Evolutionary conservation across 2,329 filamentous ascomycete species (phyloP), one percentile per base, ranked within the genome.

Genomic region (Myriangium duriaei): DNA sequence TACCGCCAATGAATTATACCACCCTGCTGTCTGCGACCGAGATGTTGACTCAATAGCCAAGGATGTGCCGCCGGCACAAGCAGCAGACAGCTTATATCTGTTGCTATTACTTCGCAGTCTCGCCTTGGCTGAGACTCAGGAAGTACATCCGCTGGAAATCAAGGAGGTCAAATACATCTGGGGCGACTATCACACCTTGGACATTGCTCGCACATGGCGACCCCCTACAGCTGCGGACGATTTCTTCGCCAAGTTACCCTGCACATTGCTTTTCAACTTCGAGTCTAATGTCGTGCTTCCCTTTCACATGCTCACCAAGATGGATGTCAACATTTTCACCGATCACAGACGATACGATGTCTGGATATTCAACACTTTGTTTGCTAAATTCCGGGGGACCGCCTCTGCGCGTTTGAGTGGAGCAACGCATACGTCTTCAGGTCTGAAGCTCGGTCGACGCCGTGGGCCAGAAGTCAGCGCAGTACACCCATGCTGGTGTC

Each of bases 401-500:
- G 91, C 91, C 0, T 93, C 85, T 2, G 88, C 87, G 4, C 74
- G 83, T 28, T 79, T 91, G 48, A 85, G 74, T 44, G 21, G 21
- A n/a, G 11, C 12, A 4, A 12, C 36, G 4, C 18, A 17, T 3
- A 17, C 12, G 5, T 11, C 28, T 18, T 29, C 28, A 19, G 57
- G 56, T 4, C 42, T 49, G 3, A 52, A 50, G 11, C 36, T 39
- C 13, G 53, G 66, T 34, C 56, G 63, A 4, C 71, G 70, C 0
- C 83, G 86, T 3, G 75, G 83, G 7, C 88, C 91, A 0, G 91
- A 96, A 51, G 81, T 94, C 4, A 85, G 84, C 17, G 88, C 88
- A 17, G 87, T 96, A 17, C 87, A 96, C 61, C 86, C 88, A 2
- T 76, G 93, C 49, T 98, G 91, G 86, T 96, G 87, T 60, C 68